These are phyloP conservation scores for Telfairia occidentalis DNA, from an alignment of 331 rosid genomes.

Conservation along the genomic window DNA sequence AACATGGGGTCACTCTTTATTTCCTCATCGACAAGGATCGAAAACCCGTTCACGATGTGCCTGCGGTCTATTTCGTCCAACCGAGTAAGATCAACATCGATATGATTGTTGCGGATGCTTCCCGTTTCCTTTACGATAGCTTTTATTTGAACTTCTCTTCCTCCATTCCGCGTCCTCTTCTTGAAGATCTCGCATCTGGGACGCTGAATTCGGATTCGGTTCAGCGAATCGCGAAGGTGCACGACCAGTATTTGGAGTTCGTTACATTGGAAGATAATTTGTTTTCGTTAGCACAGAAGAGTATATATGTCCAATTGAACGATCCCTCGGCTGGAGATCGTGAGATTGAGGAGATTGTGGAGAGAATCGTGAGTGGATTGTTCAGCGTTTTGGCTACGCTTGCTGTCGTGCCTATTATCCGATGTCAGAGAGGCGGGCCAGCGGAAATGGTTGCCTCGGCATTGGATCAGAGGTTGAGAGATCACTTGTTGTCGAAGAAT, in stretches of 20 bases:
- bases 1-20: slow-evolving; percentile 79
- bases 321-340: slow-evolving; percentile 87
- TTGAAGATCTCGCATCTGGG: slow-evolving; percentile 74
- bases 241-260: slow-evolving; percentile 83
- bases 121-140: slow-evolving; percentile 48
- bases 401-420: slow-evolving; percentile 62
- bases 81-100: slow-evolving; percentile 47
- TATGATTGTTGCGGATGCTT: slow-evolving; percentile 56
- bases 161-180: slow-evolving; percentile 68
- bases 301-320: slow-evolving; percentile 53
- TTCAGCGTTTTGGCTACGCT: slow-evolving; percentile 77
- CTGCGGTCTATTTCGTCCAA: slow-evolving; percentile 81
- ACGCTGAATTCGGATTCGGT: slow-evolving; percentile 56
- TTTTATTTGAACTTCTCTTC: slow-evolving; percentile 69
- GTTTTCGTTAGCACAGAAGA: slow-evolving; percentile 68
- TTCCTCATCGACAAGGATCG: slow-evolving; percentile 80
- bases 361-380: slow-evolving; percentile 56
- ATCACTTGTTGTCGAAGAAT: slow-evolving; percentile 68
- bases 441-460: slow-evolving; percentile 86
- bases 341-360: slow-evolving; percentile 74
- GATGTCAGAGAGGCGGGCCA: slow-evolving; percentile 71
- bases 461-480: slow-evolving; percentile 71
- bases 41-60: slow-evolving; percentile 71
- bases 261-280: slow-evolving; percentile 70
- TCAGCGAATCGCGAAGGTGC: slow-evolving; percentile 55